Conservation (phyloP, 371 early-diverging fungal species). For the Mortierella sp. region DNA sequence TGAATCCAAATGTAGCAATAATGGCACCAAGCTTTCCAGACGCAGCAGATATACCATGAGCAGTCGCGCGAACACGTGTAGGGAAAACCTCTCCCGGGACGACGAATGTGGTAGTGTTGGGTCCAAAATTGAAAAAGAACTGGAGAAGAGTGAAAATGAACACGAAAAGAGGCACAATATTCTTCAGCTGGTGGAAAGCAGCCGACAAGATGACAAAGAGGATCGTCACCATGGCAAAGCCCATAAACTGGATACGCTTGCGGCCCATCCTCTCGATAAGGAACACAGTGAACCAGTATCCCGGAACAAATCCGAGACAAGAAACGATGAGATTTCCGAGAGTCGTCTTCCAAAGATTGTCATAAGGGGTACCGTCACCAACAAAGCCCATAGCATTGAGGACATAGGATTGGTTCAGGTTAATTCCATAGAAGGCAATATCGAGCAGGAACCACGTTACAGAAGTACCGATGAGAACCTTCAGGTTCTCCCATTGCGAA, state of each 20-base stretch:
- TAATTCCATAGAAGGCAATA: conserved; percentile 79
- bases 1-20: conserved; percentile 66
- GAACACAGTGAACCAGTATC: conserved; percentile 83
- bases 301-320: conserved; percentile 70
- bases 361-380: conserved; percentile 32
- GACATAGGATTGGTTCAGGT: conserved; percentile 81
- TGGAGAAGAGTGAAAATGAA: conserved; percentile 79
- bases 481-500: conserved; percentile 63
- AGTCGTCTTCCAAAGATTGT: conserved; percentile 39
- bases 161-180: conserved; percentile 60
- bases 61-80: conserved; percentile 71
- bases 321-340: conserved; percentile 59
- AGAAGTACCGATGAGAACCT: conserved; percentile 63
- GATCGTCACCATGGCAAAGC: conserved; percentile 75
- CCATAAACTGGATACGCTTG: conserved; percentile 79
- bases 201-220: conserved; percentile 74
- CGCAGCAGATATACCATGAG: conserved; percentile 79
- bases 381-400: conserved; percentile 38
- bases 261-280: conserved; percentile 80
- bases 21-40: conserved; percentile 79
- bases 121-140: conserved; percentile 81
- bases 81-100: conserved; percentile 93
- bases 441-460: conserved; percentile 75
- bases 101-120: conserved; percentile 85
- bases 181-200: conserved; percentile 58